phyloP scores from a whole-genome alignment of 2,329 filamentous ascomycete genomes.

The Penicillium sp. region DNA sequence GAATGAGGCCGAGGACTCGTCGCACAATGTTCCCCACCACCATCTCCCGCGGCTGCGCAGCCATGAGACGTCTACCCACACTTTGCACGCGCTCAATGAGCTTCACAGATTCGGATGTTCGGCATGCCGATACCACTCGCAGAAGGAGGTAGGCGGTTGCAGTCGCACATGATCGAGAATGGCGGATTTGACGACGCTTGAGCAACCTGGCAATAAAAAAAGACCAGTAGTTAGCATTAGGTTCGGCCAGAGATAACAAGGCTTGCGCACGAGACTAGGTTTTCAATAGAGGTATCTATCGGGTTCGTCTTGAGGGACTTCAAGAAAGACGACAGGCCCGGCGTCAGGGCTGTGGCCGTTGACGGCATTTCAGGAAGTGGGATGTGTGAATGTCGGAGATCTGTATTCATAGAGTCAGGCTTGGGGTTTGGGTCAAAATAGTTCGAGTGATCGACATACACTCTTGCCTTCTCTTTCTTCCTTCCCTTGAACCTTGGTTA shows the following conservation, averaged over 20 bases:
- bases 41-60: slow-evolving; percentile 85
- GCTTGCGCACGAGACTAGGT: slow-evolving; percentile 71
- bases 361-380: slow-evolving; percentile 55
- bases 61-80: slow-evolving; percentile 74
- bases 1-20: slow-evolving; percentile 83
- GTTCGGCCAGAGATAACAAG: neutral
- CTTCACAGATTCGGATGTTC: slow-evolving; percentile 73
- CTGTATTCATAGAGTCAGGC: neutral
- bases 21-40: slow-evolving; percentile 93
- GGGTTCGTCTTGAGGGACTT: slow-evolving; percentile 74
- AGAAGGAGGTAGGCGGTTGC: slow-evolving; percentile 88
- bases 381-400: slow-evolving; percentile 6
- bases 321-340: slow-evolving; percentile 75
- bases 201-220: slow-evolving; percentile 62
- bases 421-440: neutral
- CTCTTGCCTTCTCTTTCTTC: neutral
- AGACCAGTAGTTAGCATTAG: slow-evolving; percentile 18
- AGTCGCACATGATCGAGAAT: slow-evolving; percentile 83
- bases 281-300: slow-evolving; percentile 80
- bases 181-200: slow-evolving; percentile 85
- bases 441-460: neutral
- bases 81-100: slow-evolving; percentile 78
- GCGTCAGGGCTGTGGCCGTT: slow-evolving; percentile 61
- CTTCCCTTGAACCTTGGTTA: neutral
- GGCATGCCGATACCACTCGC: slow-evolving; percentile 79